These are phyloP conservation scores for Candolleomyces efflorescens DNA, from an alignment of 768 basidiomycete genomes.

Conservation along the genomic window DNA sequence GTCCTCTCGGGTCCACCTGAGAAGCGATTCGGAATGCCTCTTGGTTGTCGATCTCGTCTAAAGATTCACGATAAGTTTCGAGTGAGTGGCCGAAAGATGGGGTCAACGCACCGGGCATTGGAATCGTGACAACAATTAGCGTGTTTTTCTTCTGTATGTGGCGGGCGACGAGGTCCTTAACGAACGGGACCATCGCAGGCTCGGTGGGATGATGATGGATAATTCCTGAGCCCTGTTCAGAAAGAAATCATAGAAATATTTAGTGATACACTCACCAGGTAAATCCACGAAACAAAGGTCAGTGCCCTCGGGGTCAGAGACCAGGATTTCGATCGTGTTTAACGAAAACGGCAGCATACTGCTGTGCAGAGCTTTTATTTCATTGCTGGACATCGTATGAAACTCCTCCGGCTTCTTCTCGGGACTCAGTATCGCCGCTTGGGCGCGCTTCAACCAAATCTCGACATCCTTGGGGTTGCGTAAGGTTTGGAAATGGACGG, in stretches of 20 bases:
- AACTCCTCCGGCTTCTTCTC: background rate
- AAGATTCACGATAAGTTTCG: background rate
- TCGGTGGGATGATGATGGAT: slow-evolving; percentile 48
- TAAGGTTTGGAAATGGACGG: slow-evolving; percentile 38
- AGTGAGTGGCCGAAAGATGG: background rate
- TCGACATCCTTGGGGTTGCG: slow-evolving; percentile 43
- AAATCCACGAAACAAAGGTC: slow-evolving; percentile 53
- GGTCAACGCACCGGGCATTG: slow-evolving; percentile 49
- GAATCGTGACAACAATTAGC: slow-evolving; percentile 61
- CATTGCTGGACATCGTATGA: slow-evolving; percentile 5
- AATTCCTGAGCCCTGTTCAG: slow-evolving; percentile 36
- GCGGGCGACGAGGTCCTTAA: slow-evolving; percentile 42
- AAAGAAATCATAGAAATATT: slow-evolving; percentile 5
- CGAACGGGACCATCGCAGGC: slow-evolving; percentile 32
- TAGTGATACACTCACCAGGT: slow-evolving; percentile 50
- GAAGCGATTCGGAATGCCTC: slow-evolving; percentile 50
- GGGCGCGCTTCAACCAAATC: slow-evolving; percentile 52
- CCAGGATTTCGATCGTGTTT: slow-evolving; percentile 45
- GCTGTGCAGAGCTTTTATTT: slow-evolving; percentile 7
- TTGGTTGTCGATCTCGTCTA: slow-evolving; percentile 70
- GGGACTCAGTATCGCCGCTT: slow-evolving; percentile 53
- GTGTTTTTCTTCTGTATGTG: slow-evolving; percentile 49
- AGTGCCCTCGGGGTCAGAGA: slow-evolving; percentile 39
- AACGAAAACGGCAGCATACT: slow-evolving; percentile 35
- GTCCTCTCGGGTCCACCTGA: slow-evolving; percentile 47